Conservation (phyloP, 108 stramenopile genomes). For the Pseudonitzschia multiseries region DNA sequence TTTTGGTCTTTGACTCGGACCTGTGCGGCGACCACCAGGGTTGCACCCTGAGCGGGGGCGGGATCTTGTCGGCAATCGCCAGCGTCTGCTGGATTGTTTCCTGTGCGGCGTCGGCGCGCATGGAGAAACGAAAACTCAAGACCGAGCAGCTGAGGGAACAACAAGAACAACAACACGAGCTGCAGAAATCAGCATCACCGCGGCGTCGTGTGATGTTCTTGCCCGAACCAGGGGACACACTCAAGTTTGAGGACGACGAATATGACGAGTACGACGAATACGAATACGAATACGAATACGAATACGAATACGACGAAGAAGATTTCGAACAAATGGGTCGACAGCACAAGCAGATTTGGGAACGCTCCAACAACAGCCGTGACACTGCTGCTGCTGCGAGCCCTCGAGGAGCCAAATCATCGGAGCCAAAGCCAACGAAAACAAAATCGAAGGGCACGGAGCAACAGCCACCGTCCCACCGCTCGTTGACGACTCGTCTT, state of each 20-base stretch:
- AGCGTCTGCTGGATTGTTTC: conserved; percentile 42
- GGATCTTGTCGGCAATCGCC: conserved; percentile 27
- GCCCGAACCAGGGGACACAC: too few relatives aligned
- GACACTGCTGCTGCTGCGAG: too few relatives aligned
- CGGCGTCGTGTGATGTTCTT: too few relatives aligned
- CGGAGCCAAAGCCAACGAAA: background rate
- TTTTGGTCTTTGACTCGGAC: conserved; percentile 52
- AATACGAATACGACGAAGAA: too few relatives aligned
- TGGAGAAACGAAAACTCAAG: conserved; percentile 26
- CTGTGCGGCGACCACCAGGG: conserved; percentile 31
- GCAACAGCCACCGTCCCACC: background rate
- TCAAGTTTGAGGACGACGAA: background rate
- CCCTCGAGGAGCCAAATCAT: too few relatives aligned
- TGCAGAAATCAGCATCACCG: too few relatives aligned
- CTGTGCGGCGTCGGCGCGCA: conserved; percentile 35
- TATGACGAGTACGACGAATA: background rate
- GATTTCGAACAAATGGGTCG: background rate
- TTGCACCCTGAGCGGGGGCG: conserved; percentile 33
- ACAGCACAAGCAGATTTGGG: background rate
- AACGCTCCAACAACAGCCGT: too few relatives aligned
- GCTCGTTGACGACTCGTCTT: background rate
- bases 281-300: background rate
- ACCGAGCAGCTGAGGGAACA: background rate
- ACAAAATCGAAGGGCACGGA: background rate
- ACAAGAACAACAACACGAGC: background rate